Evolutionary conservation across 2,329 filamentous ascomycete genomes (phyloP), one percentile per base, ranked within the genome.

Genomic region (Pseudofabraea citricarpa): DNA sequence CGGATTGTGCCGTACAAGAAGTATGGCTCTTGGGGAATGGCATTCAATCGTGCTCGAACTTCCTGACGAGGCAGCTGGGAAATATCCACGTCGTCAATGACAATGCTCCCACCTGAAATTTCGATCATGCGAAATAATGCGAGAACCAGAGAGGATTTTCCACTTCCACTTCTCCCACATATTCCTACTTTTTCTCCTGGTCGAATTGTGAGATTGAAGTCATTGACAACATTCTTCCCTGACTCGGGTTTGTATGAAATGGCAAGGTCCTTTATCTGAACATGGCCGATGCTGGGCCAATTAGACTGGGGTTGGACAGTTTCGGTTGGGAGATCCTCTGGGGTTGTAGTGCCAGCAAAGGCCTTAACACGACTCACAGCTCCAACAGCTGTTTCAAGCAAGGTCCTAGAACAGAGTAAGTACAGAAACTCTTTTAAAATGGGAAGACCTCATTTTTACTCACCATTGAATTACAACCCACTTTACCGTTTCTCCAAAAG

Each of bases 1-100:
- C 90, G 80, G 47, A 95, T 84, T 1, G 88, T 95, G 52, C 90
- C 90, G 21, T 81, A 87, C 66, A 96, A 94, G 1, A 95, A 72
- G 0, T 90, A 95, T 43, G 87, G 90, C 59, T 96, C 91, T 69
- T 97, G 91, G 15, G 91, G 91, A 43, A 97, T 90, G 64, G 96
- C 95, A 1, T 90, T 95, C 55, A 97, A 90, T 36, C 85, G 83
- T 66, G 93, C 83, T 41, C 91, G 85, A 55, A 97, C 70, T 63
- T 95, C 89, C 46, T 87, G 83, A n/a, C 96, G 75, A 5, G 91
- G 91, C 50, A 96, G 94, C 48, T 73, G 70, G 40, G 86, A 82
- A 56, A 95, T 88, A 57, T 96, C 87, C n/a, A 96, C 69, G 49
- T 81, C 83, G 54, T 96, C 91, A 41, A 96, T 87, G 13, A 90